Percentiles rank a stretch among this genome's conserved stretches.
Evolutionary conservation across 1,284 basidiomycete genomes (phyloP).

Genomic region (Athelia sp.): DNA sequence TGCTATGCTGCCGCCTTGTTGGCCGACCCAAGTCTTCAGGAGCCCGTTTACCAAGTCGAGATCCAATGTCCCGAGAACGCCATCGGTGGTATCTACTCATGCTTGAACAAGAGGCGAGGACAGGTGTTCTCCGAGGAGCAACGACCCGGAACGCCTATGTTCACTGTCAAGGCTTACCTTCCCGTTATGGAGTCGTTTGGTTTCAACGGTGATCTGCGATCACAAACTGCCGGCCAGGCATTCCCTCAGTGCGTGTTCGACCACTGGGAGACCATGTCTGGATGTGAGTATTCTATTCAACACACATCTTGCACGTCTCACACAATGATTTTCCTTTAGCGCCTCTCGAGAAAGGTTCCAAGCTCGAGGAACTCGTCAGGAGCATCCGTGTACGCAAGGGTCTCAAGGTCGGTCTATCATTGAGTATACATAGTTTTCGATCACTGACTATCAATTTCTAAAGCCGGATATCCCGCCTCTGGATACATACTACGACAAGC

Average conservation of each 20-base stretch:
- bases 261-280: conserved; percentile 85
- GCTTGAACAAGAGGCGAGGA: conserved; percentile 96
- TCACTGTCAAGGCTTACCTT: conserved; percentile 98
- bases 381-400: conserved; percentile 89
- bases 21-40: conserved; percentile 89
- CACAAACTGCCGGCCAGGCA: conserved; percentile 93
- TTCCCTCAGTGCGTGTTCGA: conserved; percentile 98
- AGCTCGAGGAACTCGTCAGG: conserved; percentile 84
- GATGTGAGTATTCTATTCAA: conserved; percentile 40
- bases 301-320: conserved; percentile 16
- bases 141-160: conserved; percentile 97
- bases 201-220: conserved; percentile 95
- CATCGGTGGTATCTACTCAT: conserved; percentile 97
- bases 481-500: conserved; percentile 92
- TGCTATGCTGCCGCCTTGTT: conserved; percentile 95
- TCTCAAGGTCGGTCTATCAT: conserved; percentile 62
- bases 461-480: conserved; percentile 82
- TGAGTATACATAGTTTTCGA: not conserved
- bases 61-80: conserved; percentile 98
- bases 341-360: conserved; percentile 81
- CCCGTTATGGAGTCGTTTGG: conserved; percentile 98
- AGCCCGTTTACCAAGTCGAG: conserved; percentile 95
- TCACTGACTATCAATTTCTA: conserved; percentile 7
- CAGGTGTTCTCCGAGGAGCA: conserved; percentile 99
- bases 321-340: conserved; percentile 31